These are phyloP conservation scores for Phytophthora nicotianae DNA, from an alignment of 352 stramenopile genomes.

Conservation along the genomic window DNA sequence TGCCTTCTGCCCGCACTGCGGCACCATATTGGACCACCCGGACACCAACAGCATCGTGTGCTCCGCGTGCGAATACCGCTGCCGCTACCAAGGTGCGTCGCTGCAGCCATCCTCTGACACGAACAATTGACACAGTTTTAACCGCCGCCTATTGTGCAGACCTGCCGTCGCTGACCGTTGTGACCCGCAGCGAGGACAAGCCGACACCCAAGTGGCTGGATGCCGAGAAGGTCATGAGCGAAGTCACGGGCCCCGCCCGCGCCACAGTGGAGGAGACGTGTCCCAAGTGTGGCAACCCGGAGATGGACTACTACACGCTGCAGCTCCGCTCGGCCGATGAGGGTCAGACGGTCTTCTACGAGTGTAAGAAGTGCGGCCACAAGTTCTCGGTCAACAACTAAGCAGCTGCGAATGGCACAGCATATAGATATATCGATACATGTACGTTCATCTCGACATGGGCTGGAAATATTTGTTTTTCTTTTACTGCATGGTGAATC, in stretches of 20 bases:
- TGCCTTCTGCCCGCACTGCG: slow-evolving; percentile 89
- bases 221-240: slow-evolving; percentile 66
- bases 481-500: slow-evolving; percentile 95
- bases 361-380: slow-evolving; percentile 97
- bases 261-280: slow-evolving; percentile 98
- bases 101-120: background rate
- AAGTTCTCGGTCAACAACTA: slow-evolving; percentile 92
- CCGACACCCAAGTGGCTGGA: slow-evolving; percentile 84
- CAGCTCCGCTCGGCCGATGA: slow-evolving; percentile 99
- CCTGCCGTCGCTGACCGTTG: slow-evolving; percentile 75
- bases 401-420: slow-evolving; percentile 1
- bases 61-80: slow-evolving; percentile 84
- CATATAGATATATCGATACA: slow-evolving; percentile 45
- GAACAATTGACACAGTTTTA: slow-evolving; percentile 2
- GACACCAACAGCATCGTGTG: slow-evolving; percentile 90
- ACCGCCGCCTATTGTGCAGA: slow-evolving; percentile 44
- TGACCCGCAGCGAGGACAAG: slow-evolving; percentile 81
- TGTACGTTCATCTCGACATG: slow-evolving; percentile 28
- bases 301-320: slow-evolving; percentile 99
- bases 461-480: slow-evolving; percentile 12
- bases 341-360: slow-evolving; percentile 99
- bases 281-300: slow-evolving; percentile 95
- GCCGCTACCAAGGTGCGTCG: slow-evolving; percentile 76
- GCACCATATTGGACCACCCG: slow-evolving; percentile 87
- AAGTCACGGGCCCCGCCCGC: slow-evolving; percentile 88